Percentiles rank a stretch among this genome's conserved stretches.
Conservation (phyloP, 306 rosid genomes). For the Trichosanthes truncata region DNA sequence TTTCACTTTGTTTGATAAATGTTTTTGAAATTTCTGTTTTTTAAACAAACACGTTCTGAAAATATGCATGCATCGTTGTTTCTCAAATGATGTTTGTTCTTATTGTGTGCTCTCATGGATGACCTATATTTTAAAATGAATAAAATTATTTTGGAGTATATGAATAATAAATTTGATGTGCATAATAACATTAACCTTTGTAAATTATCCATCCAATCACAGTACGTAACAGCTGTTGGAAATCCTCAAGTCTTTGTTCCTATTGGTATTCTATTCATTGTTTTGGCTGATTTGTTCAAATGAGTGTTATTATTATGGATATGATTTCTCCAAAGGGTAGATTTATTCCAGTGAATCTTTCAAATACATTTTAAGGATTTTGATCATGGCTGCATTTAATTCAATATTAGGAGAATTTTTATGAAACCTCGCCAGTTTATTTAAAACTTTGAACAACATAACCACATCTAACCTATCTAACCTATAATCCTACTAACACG, state of each 20-base stretch:
- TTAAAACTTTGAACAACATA: not conserved
- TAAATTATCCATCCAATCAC: no score
- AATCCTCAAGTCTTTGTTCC: not conserved
- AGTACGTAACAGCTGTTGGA: not conserved
- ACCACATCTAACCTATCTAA: not conserved
- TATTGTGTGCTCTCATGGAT: no score
- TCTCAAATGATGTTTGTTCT: no score
- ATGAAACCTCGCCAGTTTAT: not conserved
- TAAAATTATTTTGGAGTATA: no score
- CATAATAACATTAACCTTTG: no score
- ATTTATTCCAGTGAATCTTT: not conserved
- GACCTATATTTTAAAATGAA: not conserved
- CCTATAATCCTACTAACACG: not conserved
- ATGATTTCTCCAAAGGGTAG: no score
- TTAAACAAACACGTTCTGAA: not conserved
- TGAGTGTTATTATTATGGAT: not conserved
- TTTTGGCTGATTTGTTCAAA: not conserved
- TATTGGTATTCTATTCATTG: not conserved
- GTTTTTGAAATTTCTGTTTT: not conserved
- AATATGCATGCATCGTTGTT: not conserved
- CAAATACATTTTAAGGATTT: not conserved
- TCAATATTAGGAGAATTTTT: not conserved
- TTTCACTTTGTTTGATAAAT: not conserved
- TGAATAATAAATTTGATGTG: no score
- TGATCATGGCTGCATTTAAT: not conserved